Conservation (phyloP, 2,329 filamentous ascomycete species). For the Waltergamsia citrina region DNA sequence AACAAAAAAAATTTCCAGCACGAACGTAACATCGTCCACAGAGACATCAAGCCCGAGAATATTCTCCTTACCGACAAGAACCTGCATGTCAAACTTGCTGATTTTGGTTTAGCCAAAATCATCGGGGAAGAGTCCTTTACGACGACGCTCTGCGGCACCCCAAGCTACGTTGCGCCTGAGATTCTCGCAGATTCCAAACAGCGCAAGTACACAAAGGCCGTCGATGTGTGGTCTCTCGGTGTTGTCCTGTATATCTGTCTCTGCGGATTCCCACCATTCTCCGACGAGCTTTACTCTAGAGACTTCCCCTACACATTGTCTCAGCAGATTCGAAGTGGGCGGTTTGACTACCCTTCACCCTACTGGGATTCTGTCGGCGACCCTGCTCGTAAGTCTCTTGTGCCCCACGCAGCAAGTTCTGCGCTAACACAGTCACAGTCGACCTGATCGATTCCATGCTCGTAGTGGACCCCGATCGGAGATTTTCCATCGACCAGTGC, state of each 20-base stretch:
- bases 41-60: constrained; percentile 96
- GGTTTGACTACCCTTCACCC: constrained; percentile 90
- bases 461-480: constrained; percentile 72
- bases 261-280: constrained; percentile 95
- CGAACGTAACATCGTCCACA: constrained; percentile 92
- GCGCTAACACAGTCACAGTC: constrained; percentile 31
- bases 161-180: constrained; percentile 92
- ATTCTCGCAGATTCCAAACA: constrained; percentile 76
- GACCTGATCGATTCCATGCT: constrained; percentile 95
- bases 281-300: constrained; percentile 74
- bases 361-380: constrained; percentile 66
- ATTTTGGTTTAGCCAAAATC: constrained; percentile 96
- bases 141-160: constrained; percentile 92
- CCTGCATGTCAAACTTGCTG: constrained; percentile 80
- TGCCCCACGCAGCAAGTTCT: too few species aligned
- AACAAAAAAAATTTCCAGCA: constrained; percentile 54
- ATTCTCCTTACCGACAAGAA: constrained; percentile 83
- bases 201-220: constrained; percentile 86
- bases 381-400: constrained; percentile 55
- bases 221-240: constrained; percentile 95
- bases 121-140: constrained; percentile 98
- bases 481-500: constrained; percentile 85
- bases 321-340: constrained; percentile 80
- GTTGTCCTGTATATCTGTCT: constrained; percentile 96
- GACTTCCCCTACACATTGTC: constrained; percentile 82